Base-by-base conservation (phyloP, 768 basidiomycete species). In the Pleurotus cornucopiae region DNA sequence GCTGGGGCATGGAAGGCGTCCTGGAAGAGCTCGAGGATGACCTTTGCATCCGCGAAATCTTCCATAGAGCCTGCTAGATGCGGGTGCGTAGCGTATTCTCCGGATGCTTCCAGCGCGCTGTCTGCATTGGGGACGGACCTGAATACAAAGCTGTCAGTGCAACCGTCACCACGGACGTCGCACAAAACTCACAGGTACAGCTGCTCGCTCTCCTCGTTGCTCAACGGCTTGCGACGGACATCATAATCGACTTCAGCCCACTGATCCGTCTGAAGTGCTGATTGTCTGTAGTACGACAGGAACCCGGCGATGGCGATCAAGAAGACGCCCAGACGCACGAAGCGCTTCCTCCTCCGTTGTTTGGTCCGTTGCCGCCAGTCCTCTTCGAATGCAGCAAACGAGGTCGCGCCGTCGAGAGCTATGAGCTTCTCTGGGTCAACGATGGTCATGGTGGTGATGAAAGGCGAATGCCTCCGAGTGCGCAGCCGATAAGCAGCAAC, bases 51-150 rank as follows among this genome's bases (percentile, higher is more conserved):
- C 34, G 76, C 66, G 21, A 81, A 72, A 64, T 89, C 86, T 58
- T 79, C 79, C 2, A 69, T 58, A 18, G 85, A 83, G 6, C 88
- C 88, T 3, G 88, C 89, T 47, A 88, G 71, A 68, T 91, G 90
- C 21, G 89, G 87, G 59, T 85, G 83, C 2, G 80, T 79, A 1
- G 86, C 84, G 64, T 82, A 87, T 20, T 69, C 66, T 16, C 78
- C 76, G 18, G 87, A 86, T 4, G 80, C 74, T 25, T 72, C 73
- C 1, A 84, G 62, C 1, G 88, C 88, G 57, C 81, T 85, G 47
- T 79, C 76, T 4, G 73, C 62, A 58, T 74, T 78, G 1, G 87
- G 88, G 9, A 86, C 66, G 12, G 79, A 79, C 18, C 85, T 86
- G 26, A 4, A 48, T 52, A 38, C 25, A 6, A 5, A 14, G 6